Base-by-base conservation (phyloP, 768 basidiomycete species). In the Psilocybe azurescens region DNA sequence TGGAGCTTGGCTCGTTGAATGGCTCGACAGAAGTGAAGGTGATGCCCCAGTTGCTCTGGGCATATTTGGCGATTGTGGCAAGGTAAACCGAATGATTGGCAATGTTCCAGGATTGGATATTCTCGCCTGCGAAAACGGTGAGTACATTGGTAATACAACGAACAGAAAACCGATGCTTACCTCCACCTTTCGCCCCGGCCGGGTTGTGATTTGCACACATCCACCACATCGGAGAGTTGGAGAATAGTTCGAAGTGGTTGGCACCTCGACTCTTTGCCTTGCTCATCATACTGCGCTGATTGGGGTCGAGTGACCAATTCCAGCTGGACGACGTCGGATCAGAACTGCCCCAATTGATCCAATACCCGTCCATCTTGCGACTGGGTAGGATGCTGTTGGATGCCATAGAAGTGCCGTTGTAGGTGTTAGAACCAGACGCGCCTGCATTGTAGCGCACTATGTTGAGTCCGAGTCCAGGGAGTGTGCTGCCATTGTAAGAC, bases 191-290 rank as follows among this genome's bases (percentile, higher is more conserved):
- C 4, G 62, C 65, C 3, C 65, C 65, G 36, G 65, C 59, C 8
- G 65, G 65, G 39, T 66, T 66, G 53, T 66, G 65, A 36, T 66
- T 63, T 33, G 29, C 49, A 56, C 65, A 66, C 65, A 66, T 66
- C 65, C 65, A 66, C 65, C 65, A 66, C 60, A 66, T 56, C 8
- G 65, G 65, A 7, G 65, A 66, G 28, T 66, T 66, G 18, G 65
- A 66, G 28, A 66, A 66, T 6, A 66, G 53, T 30, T 66, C 65
- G 20, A 66, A 66, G 14, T 53, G 49, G 46, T 66, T 58, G 10
- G 59, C 65, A 9, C 65, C 65, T 16, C 65, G 51, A 24, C 56
- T 48, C 47, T 66, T 58, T 2, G 65, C 65, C 60, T 58, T 60
- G 11, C 52, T 29, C 60, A 66, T 56, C 62, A 66, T 63, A 33